Evolutionary conservation across 441 rosid genomes (phyloP).

Genomic region (Kokia cookei): DNA sequence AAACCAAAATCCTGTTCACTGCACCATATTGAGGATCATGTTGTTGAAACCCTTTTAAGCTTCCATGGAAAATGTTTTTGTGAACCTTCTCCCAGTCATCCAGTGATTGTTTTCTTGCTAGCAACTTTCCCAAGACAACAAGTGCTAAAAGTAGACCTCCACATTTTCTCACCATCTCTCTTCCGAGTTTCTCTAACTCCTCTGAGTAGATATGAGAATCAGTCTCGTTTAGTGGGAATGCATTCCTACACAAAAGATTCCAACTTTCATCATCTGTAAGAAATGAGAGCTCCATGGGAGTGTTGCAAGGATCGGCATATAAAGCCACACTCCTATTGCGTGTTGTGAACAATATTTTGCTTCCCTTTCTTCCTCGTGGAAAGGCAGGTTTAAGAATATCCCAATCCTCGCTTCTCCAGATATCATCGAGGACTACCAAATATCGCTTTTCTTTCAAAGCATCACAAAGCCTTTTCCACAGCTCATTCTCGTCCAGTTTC

Average conservation of each 20-base stretch:
- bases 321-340: no score
- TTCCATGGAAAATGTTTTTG: not conserved
- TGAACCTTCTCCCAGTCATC: constrained; percentile 10
- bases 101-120: not conserved
- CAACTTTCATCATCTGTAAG: not conserved
- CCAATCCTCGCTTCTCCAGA: not conserved
- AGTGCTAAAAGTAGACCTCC: constrained; percentile 16
- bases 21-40: not conserved
- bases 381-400: not conserved
- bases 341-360: not conserved
- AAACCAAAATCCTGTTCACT: not conserved
- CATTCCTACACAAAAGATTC: not conserved
- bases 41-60: not conserved
- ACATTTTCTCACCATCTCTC: constrained; percentile 11
- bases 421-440: no score
- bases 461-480: not conserved
- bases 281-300: no score
- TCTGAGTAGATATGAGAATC: not conserved
- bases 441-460: not conserved
- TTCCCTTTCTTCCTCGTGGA: not conserved
- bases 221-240: not conserved
- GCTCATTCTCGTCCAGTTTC: not conserved
- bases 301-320: no score
- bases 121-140: constrained; percentile 9
- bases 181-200: not conserved